These are phyloP conservation scores for Beauveria caledonica DNA, from an alignment of 2,329 filamentous ascomycete genomes.

Conservation along the genomic window DNA sequence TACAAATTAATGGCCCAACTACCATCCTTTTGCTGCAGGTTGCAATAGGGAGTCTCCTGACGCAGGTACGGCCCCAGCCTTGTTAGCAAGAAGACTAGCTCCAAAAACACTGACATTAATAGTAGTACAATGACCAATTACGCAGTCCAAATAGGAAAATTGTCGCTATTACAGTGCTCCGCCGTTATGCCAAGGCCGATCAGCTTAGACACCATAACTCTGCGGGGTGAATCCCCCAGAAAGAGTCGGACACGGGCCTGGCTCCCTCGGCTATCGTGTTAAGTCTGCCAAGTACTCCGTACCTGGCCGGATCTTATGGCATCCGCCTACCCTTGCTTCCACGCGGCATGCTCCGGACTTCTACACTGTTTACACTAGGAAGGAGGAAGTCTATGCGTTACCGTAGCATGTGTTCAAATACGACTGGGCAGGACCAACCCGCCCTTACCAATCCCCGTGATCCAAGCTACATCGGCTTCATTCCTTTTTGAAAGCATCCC, in stretches of 20 bases:
- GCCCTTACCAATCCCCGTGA: neutral
- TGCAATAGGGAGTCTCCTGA: neutral
- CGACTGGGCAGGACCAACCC: neutral
- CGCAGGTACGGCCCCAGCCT: neutral
- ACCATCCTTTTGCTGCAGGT: neutral
- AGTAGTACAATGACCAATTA: neutral
- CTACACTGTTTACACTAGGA: neutral
- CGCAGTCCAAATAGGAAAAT: neutral
- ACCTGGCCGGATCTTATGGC: neutral
- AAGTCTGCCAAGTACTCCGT: neutral
- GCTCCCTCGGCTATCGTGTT: neutral
- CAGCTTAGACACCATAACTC: neutral
- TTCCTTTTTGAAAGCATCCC: neutral
- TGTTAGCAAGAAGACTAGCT: neutral
- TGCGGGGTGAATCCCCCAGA: neutral
- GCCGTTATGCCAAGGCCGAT: neutral
- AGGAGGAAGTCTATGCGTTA: neutral
- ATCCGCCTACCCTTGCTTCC: neutral
- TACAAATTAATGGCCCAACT: neutral
- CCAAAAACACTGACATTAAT: no score
- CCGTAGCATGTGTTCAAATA: neutral
- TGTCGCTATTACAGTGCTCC: neutral
- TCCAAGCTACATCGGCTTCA: neutral
- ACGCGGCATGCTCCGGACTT: neutral
- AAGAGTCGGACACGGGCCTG: neutral